These are phyloP conservation scores for Lenwebbia sp. DNA, from an alignment of 345 rosid species.

Conservation along the genomic window DNA sequence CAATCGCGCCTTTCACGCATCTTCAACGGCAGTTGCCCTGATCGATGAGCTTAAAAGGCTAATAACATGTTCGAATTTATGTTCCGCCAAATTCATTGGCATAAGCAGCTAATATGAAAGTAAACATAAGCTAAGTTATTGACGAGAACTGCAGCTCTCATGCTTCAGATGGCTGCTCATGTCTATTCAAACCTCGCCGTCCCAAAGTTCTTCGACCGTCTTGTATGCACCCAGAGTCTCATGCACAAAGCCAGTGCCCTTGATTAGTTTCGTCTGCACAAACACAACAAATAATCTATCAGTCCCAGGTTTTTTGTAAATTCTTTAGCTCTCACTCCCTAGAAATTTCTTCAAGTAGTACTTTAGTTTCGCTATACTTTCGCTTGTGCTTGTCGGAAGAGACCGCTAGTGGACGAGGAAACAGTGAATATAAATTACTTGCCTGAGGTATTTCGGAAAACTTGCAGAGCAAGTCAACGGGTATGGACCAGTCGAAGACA, in stretches of 20 bases:
- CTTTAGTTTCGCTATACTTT: background rate
- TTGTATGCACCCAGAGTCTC: slow-evolving; percentile 46
- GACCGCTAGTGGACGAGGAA: background rate
- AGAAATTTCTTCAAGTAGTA: background rate
- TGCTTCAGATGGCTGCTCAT: background rate
- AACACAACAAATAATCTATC: background rate
- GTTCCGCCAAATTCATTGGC: background rate
- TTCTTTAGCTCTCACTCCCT: background rate
- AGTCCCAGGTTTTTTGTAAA: background rate
- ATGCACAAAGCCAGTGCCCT: slow-evolving; percentile 42
- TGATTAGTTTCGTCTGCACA: slow-evolving; percentile 52
- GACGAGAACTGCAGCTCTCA: background rate
- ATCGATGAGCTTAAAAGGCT: background rate
- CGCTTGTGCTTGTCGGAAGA: background rate
- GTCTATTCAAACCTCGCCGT: slow-evolving; percentile 57
- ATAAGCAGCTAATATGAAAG: background rate
- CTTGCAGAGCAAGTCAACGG: slow-evolving; percentile 53
- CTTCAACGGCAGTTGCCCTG: background rate
- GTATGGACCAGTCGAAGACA: slow-evolving; percentile 72
- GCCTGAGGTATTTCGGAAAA: slow-evolving; percentile 67
- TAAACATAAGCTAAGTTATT: background rate
- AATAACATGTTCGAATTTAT: background rate
- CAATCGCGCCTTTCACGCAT: background rate
- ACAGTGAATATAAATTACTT: background rate
- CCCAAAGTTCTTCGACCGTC: slow-evolving; percentile 76